These are phyloP conservation scores for Hyaloscypha finlandica DNA, from an alignment of 495 filamentous ascomycete species.

Conservation along the genomic window DNA sequence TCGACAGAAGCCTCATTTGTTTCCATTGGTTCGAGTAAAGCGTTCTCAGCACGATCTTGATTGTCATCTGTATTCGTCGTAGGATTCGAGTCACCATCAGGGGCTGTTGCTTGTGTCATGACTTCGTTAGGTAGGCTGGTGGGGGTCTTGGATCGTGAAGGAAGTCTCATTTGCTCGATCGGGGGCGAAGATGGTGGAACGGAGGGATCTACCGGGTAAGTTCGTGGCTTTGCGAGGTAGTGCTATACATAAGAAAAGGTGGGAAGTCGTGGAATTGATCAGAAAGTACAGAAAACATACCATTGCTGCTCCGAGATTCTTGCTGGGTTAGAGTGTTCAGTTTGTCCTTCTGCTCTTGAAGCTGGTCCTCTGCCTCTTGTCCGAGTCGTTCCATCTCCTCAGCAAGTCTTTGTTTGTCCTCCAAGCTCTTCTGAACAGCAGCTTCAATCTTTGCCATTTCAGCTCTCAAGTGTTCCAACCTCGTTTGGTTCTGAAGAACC, in stretches of 20 bases:
- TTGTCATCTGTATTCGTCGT: not conserved
- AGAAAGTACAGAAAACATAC: constrained; percentile 12
- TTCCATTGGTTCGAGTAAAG: not conserved
- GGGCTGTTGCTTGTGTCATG: not conserved
- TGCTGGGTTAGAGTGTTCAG: constrained; percentile 31
- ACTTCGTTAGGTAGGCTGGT: not conserved
- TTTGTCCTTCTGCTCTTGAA: constrained; percentile 37
- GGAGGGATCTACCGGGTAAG: constrained; percentile 16
- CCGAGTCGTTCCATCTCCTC: constrained; percentile 58
- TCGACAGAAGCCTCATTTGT: not conserved
- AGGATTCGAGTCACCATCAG: not conserved
- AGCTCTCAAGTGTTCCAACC: constrained; percentile 53
- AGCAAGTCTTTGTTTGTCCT: constrained; percentile 47
- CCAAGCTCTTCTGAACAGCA: constrained; percentile 52
- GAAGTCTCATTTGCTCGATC: not conserved
- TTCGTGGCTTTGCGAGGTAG: not conserved
- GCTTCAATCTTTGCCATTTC: constrained; percentile 61
- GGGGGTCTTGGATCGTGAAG: not conserved
- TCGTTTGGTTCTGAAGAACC: constrained; percentile 50
- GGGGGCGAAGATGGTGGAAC: not conserved
- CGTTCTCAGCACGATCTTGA: not conserved
- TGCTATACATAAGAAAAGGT: not conserved
- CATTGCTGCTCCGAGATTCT: constrained; percentile 26
- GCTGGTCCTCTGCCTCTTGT: constrained; percentile 45
- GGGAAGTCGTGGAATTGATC: not conserved